Percentiles rank a stretch among this genome's conserved stretches.
phyloP scores from a whole-genome alignment of 768 basidiomycete genomes.

The Kondoa malvinella region DNA sequence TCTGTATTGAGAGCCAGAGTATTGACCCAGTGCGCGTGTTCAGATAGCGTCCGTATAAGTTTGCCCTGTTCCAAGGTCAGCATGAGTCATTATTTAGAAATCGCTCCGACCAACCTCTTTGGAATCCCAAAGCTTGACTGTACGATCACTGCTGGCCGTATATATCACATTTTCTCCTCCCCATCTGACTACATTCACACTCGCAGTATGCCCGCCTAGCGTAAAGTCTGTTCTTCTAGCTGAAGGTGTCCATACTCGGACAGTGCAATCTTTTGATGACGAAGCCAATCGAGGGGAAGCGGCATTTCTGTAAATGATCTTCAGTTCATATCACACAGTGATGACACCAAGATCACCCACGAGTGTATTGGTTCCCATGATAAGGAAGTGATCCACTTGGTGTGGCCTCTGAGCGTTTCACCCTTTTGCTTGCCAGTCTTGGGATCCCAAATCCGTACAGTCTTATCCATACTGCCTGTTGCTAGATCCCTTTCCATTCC shows the following conservation, averaged over 20 bases:
- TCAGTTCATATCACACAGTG: background rate
- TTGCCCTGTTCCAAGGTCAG: conserved; percentile 50
- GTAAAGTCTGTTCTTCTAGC: conserved; percentile 60
- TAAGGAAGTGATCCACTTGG: conserved; percentile 89
- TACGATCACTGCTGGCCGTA: conserved; percentile 85
- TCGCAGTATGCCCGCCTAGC: conserved; percentile 81
- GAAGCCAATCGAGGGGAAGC: conserved; percentile 70
- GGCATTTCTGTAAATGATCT: conserved; percentile 45
- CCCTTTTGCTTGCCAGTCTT: conserved; percentile 75
- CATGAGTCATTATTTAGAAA: conserved; percentile 1
- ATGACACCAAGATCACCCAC: conserved; percentile 35
- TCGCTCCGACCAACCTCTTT: conserved; percentile 40
- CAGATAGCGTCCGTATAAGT: conserved; percentile 65
- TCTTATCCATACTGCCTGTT: conserved; percentile 85
- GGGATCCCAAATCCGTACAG: conserved; percentile 85
- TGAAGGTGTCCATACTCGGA: conserved; percentile 75
- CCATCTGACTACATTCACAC: conserved; percentile 91
- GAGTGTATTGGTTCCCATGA: conserved; percentile 94
- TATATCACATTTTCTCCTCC: conserved; percentile 83
- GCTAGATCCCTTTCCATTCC: conserved; percentile 76
- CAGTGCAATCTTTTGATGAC: conserved; percentile 87
- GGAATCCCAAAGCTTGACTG: conserved; percentile 87
- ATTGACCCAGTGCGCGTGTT: conserved; percentile 98
- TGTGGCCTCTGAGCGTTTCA: conserved; percentile 75
- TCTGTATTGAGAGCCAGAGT: conserved; percentile 90